A percentile compares a stretch with the other conserved stretches of the same genome.
Conservation (phyloP, 208 protist genomes). For the Acanthamoeba quina region DNA sequence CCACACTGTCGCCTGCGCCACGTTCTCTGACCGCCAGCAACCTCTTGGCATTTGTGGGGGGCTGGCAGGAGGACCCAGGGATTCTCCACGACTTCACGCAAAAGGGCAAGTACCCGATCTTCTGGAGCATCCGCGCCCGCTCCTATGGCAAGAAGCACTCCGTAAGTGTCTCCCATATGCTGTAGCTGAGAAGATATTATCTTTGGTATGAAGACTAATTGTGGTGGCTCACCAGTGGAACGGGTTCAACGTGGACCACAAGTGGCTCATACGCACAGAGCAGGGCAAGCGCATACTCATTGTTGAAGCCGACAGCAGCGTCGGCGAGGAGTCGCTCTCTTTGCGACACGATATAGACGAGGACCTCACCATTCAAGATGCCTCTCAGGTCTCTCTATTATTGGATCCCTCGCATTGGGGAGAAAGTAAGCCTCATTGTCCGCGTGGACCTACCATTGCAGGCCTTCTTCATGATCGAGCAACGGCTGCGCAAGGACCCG, state of each 20-base stretch:
- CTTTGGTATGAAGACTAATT: no score
- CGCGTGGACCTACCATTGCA: neutral
- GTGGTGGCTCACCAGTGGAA: neutral
- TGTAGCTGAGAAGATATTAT: neutral
- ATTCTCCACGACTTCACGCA: neutral
- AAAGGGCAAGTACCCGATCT: conserved; percentile 4
- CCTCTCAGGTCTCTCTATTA: neutral
- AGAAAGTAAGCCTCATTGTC: neutral
- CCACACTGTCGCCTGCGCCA: neutral
- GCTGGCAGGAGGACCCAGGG: neutral
- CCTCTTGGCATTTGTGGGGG: neutral
- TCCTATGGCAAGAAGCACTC: conserved; percentile 7
- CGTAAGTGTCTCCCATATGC: neutral
- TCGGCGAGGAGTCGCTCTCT: conserved; percentile 3
- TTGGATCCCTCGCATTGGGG: no score
- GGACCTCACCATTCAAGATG: conserved; percentile 1
- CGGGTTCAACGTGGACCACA: neutral
- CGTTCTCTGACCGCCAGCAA: no score
- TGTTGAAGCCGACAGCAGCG: conserved; percentile 3
- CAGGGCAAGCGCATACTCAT: conserved; percentile 15
- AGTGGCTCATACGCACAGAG: neutral
- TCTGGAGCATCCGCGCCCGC: conserved; percentile 15
- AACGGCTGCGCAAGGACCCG: neutral
- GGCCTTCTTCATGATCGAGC: conserved; percentile 33
- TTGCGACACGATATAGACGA: neutral